Evolutionary conservation across 306 rosid species (phyloP).

Genomic region (Phaseolus lunatus): DNA sequence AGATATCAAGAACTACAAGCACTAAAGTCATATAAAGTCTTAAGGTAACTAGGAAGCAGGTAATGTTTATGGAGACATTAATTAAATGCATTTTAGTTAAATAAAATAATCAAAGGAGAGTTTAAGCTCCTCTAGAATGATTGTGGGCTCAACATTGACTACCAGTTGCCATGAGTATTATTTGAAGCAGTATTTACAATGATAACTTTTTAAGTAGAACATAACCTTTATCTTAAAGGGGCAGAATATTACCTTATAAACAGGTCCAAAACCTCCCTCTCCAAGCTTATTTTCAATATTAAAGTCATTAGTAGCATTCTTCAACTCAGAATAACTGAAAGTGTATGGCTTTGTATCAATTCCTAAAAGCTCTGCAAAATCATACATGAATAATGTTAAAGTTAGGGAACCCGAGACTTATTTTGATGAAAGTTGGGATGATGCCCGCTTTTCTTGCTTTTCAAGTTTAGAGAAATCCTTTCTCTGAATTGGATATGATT

Average conservation of each 20-base stretch:
- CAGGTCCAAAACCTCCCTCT: slow-evolving; percentile 93
- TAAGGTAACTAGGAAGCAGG: not conserved
- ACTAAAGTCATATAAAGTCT: not conserved
- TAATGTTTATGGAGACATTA: not conserved
- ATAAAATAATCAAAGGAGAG: not conserved
- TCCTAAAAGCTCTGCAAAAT: slow-evolving; percentile 67
- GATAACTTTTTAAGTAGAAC: slow-evolving; percentile 4
- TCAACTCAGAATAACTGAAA: slow-evolving; percentile 69
- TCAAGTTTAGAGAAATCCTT: not conserved
- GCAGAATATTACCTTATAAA: slow-evolving; percentile 60
- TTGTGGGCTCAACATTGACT: not conserved
- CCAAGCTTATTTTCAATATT: slow-evolving; percentile 68
- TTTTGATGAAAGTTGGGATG: slow-evolving; percentile 1
- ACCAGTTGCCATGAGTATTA: not conserved
- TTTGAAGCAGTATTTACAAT: slow-evolving; percentile 1
- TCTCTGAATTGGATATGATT: not conserved
- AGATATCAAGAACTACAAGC: not conserved
- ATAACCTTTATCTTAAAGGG: not conserved
- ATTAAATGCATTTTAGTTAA: not conserved
- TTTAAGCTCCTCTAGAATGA: not conserved
- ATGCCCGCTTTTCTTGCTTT: not conserved
- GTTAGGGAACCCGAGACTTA: not conserved
- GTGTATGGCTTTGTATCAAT: slow-evolving; percentile 75
- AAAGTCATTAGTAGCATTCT: slow-evolving; percentile 72
- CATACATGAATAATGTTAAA: slow-evolving; percentile 38